These are phyloP conservation scores for Pontederia paniculata DNA, from an alignment of 176 grass and related monocot genomes.

Conservation along the genomic window DNA sequence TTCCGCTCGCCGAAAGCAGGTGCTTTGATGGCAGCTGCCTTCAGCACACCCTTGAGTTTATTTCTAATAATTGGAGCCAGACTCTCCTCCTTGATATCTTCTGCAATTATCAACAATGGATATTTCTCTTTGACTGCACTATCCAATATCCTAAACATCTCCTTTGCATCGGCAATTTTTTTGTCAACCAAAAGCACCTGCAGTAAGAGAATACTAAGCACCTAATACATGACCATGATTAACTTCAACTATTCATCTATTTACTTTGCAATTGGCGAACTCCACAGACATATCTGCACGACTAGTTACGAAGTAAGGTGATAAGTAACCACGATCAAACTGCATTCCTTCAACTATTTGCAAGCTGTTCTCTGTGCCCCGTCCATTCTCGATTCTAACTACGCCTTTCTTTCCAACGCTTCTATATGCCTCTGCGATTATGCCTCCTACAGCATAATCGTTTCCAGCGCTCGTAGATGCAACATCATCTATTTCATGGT, in stretches of 20 bases:
- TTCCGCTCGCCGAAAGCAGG: slow-evolving; percentile 81
- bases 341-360: slow-evolving; percentile 86
- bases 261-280: slow-evolving; percentile 60
- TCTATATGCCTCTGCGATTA: slow-evolving; percentile 69
- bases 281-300: slow-evolving; percentile 57
- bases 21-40: slow-evolving; percentile 73
- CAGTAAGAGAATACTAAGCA: slow-evolving; percentile 23
- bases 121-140: slow-evolving; percentile 72
- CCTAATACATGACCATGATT: neutral
- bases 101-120: slow-evolving; percentile 67
- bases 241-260: neutral
- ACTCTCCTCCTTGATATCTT: slow-evolving; percentile 63
- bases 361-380: slow-evolving; percentile 46
- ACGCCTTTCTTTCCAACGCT: slow-evolving; percentile 78
- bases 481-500: slow-evolving; percentile 71
- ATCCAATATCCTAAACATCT: slow-evolving; percentile 74
- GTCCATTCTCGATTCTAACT: slow-evolving; percentile 77
- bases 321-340: slow-evolving; percentile 79
- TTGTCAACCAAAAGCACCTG: slow-evolving; percentile 91
- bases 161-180: slow-evolving; percentile 60
- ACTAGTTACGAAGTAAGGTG: slow-evolving; percentile 75
- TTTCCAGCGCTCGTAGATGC: slow-evolving; percentile 87
- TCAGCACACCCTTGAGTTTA: slow-evolving; percentile 79
- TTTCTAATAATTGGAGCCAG: slow-evolving; percentile 69
- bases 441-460: slow-evolving; percentile 58